phyloP scores from a whole-genome alignment of 1,284 basidiomycete genomes.

The Cryptococcus sp. region DNA sequence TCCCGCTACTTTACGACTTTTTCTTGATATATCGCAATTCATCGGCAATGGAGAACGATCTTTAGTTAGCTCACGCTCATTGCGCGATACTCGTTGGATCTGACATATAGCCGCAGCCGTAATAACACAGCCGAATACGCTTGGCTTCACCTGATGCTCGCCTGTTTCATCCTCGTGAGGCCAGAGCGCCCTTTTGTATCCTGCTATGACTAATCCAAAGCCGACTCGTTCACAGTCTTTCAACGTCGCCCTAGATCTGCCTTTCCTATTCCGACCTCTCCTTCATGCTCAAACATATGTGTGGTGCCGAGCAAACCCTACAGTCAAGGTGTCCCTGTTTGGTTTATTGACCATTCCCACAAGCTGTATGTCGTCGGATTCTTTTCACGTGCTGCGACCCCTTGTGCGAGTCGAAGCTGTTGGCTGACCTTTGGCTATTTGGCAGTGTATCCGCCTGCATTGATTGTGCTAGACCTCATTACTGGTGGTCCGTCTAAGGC shows the following conservation, averaged over 20 bases:
- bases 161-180: constrained; percentile 32
- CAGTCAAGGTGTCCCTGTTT: constrained; percentile 48
- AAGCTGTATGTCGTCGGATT: constrained; percentile 36
- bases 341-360: constrained; percentile 50
- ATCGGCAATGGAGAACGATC: constrained; percentile 41
- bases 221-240: constrained; percentile 23
- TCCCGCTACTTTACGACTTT: constrained; percentile 47
- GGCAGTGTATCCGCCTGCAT: constrained; percentile 47
- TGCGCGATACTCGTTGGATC: neutral
- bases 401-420: neutral
- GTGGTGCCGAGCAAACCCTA: constrained; percentile 49
- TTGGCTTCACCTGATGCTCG: constrained; percentile 47
- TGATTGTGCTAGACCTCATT: constrained; percentile 46
- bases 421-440: neutral
- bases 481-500: constrained; percentile 42
- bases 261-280: constrained; percentile 49
- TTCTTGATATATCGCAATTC: constrained; percentile 52
- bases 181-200: neutral
- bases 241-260: constrained; percentile 37
- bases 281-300: constrained; percentile 50
- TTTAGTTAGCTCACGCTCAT: constrained; percentile 29
- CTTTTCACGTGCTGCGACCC: neutral
- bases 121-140: constrained; percentile 45
- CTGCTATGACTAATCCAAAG: neutral
- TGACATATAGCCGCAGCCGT: constrained; percentile 23